Evolutionary conservation across 176 grass and related monocot genomes (phyloP).

Genomic region (Areca catechu): DNA sequence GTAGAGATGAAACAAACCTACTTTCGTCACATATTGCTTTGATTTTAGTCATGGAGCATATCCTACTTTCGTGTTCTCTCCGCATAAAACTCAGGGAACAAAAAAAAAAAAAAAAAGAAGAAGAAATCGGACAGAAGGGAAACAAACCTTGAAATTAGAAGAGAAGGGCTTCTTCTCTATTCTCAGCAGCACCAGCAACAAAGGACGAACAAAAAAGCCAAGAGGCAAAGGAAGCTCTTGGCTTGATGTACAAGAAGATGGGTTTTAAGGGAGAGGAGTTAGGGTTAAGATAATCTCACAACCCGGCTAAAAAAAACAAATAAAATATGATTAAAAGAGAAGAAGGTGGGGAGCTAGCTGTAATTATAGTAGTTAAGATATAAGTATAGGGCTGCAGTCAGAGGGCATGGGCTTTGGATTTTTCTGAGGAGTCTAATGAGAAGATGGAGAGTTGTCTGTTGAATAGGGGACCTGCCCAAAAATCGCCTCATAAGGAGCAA

Average conservation of each 20-base stretch:
- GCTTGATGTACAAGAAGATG: neutral
- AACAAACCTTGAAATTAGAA: neutral
- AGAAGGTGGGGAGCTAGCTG: too few species aligned
- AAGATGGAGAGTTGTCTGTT: slow-evolving; percentile 13
- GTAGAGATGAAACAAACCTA: too few species aligned
- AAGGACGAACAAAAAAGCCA: slow-evolving; percentile 4
- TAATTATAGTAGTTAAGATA: too few species aligned
- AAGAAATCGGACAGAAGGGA: too few species aligned
- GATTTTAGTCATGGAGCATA: too few species aligned
- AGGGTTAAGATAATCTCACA: neutral
- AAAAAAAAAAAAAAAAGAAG: neutral
- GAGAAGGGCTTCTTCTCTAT: neutral
- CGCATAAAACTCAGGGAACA: neutral
- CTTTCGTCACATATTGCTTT: too few species aligned
- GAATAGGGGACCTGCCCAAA: slow-evolving; percentile 13
- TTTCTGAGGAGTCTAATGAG: slow-evolving; percentile 6
- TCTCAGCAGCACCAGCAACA: neutral
- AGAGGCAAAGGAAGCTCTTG: slow-evolving; percentile 13
- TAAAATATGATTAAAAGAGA: neutral
- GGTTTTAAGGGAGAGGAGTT: slow-evolving; percentile 11
- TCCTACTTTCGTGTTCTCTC: too few species aligned
- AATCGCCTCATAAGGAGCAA: neutral
- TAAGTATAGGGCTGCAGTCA: slow-evolving; percentile 1
- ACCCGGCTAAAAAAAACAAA: neutral
- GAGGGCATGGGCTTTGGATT: slow-evolving; percentile 9